Base-by-base conservation (phyloP, 129 eudicot genomes). In the Centrapalus pauciflorus region DNA sequence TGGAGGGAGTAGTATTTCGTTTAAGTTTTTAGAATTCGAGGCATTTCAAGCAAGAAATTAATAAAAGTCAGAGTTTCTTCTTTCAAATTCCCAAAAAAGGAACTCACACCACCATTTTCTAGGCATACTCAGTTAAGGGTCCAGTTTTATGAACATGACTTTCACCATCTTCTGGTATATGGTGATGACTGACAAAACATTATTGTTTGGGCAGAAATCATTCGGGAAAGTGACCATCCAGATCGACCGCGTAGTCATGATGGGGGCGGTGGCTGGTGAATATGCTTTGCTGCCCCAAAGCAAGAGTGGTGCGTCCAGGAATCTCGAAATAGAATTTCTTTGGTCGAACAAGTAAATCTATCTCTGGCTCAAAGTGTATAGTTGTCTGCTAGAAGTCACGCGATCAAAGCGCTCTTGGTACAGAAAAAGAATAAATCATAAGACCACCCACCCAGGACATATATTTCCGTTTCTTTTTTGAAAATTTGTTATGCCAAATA, bases 221-320 rank as follows among this genome's bases (percentile, higher is more conserved):
- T 94, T 89, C 12, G 99, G 99, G 25, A 94, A 94, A 70, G 99
- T 94, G 54, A 94, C 99, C 1, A 87, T 94, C 79, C 99, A 89
- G 78, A 94, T 94, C 67, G 99, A 94, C 80, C 90, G 94, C 0
- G 99, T 94, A 2, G 99, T 94, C 5, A 84, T 90, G 96, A 84
- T 86, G 73, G 99, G 99, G 58, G 93, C 90, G 9, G 99, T 87
- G 58, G 90, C 99, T 0, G 97, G 97, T 45, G 99, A 94, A 80
- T 94, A 94, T 67, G 81, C 92, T 17, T 70, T 94, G 64, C 79
- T 94, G 69, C 99, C 99, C 7, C 90, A 94, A 68, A 94, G 99
- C 95, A 94, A 89, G 80, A 94, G 95, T 58, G 99, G 99, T 5
- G 86, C 95, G 40, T 78, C 84, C 25, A 77, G 99, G 71, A 94